phyloP scores from a whole-genome alignment of 2,329 filamentous ascomycete genomes.

The Nigrospora osmanthi region DNA sequence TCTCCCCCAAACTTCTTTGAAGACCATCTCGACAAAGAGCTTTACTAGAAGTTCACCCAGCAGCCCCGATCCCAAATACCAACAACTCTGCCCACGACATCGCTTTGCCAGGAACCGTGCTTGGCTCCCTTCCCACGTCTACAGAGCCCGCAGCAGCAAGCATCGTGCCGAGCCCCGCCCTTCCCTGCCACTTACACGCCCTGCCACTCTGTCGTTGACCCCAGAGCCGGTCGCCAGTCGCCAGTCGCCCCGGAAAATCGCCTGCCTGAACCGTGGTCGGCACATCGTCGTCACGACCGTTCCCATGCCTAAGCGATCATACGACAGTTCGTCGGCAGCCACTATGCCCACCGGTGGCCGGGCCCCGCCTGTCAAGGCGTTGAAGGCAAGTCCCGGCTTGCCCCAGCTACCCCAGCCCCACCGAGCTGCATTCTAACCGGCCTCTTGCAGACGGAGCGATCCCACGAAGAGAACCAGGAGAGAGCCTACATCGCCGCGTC shows the following conservation, averaged over 20 bases:
- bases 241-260: neutral
- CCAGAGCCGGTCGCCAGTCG: neutral
- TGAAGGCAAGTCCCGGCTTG: conserved; percentile 19
- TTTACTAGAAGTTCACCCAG: too few species aligned
- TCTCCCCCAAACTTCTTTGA: too few species aligned
- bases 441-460: conserved; percentile 55
- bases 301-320: conserved; percentile 30
- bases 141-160: neutral
- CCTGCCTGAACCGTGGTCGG: neutral
- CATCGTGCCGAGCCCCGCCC: neutral
- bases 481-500: conserved; percentile 91
- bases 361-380: conserved; percentile 22
- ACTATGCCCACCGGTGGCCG: conserved; percentile 22
- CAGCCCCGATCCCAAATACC: too few species aligned
- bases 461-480: conserved; percentile 76
- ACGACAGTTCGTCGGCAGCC: conserved; percentile 17
- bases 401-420: too few species aligned
- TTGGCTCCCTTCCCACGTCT: too few species aligned
- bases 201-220: neutral
- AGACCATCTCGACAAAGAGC: too few species aligned
- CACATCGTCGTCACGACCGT: neutral
- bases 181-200: neutral
- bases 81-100: neutral
- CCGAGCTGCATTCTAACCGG: conserved; percentile 9
- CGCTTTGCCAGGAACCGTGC: too few species aligned